A percentile compares a stretch with the other conserved stretches of the same genome.
phyloP scores from a whole-genome alignment of 148 eudicot species.

The Heliamphora exappendiculata region DNA sequence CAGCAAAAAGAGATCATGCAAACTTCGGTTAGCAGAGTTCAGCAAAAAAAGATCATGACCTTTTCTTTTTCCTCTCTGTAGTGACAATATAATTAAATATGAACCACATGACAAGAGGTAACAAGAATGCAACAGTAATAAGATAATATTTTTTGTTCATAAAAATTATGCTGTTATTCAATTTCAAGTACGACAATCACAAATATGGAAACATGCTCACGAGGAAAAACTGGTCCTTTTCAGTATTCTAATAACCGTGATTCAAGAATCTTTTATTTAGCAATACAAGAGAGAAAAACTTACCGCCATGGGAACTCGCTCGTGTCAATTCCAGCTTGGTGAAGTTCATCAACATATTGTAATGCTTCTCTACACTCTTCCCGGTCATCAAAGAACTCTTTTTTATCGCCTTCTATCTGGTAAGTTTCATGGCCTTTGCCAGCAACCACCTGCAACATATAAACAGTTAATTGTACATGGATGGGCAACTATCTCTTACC shows the following conservation, averaged over 20 bases:
- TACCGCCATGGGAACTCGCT: conserved; percentile 99
- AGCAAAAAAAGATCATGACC: no score
- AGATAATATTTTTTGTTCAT: not conserved
- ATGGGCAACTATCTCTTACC: not conserved
- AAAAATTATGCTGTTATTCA: not conserved
- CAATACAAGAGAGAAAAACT: not conserved
- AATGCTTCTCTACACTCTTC: conserved; percentile 96
- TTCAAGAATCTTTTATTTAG: not conserved
- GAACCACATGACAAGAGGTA: no score
- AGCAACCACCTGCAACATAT: conserved; percentile 68
- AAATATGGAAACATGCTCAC: not conserved
- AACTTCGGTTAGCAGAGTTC: not conserved
- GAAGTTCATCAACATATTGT: conserved; percentile 94
- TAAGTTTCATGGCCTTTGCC: conserved; percentile 88
- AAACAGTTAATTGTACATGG: not conserved
- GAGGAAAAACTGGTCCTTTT: not conserved
- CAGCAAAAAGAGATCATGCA: not conserved
- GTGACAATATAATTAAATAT: no score
- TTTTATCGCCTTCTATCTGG: conserved; percentile 72
- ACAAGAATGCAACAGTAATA: not conserved
- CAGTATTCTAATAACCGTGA: not conserved
- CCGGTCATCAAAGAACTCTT: conserved; percentile 82
- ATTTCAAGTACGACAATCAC: not conserved
- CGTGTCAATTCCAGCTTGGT: conserved; percentile 96
- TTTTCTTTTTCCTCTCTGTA: no score